Evolutionary conservation across 2,329 filamentous ascomycete species (phyloP).

Genomic region (Ceratocystis diversiconidia): DNA sequence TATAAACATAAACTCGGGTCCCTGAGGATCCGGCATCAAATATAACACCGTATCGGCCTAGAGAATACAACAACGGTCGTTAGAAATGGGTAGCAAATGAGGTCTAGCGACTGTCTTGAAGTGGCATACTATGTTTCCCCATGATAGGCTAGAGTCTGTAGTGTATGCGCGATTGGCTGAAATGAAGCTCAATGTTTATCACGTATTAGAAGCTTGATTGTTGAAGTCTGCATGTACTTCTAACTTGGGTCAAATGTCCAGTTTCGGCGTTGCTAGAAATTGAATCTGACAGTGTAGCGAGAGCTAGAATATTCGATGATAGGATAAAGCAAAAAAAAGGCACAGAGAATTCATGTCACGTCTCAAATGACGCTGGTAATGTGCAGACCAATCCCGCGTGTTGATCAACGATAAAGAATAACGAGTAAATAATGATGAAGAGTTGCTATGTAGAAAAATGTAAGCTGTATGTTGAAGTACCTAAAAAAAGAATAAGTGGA

Average conservation of each 20-base stretch:
- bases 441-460: background rate
- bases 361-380: background rate
- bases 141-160: constrained; percentile 19
- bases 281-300: too few relatives aligned
- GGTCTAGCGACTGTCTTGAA: background rate
- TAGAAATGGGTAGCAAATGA: background rate
- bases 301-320: background rate
- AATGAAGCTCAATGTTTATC: background rate
- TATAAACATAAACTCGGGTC: constrained; percentile 86
- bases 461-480: background rate
- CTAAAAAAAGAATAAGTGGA: constrained; percentile 4
- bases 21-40: constrained; percentile 96
- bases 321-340: background rate
- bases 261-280: background rate
- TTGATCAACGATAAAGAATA: background rate
- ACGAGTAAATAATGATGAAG: background rate
- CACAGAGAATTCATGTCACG: background rate
- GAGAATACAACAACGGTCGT: background rate
- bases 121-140: constrained; percentile 27
- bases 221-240: background rate
- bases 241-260: background rate
- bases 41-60: constrained; percentile 75
- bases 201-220: background rate
- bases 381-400: background rate
- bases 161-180: background rate